phyloP scores from a whole-genome alignment of 441 rosid species.

The Aleurites moluccanus region DNA sequence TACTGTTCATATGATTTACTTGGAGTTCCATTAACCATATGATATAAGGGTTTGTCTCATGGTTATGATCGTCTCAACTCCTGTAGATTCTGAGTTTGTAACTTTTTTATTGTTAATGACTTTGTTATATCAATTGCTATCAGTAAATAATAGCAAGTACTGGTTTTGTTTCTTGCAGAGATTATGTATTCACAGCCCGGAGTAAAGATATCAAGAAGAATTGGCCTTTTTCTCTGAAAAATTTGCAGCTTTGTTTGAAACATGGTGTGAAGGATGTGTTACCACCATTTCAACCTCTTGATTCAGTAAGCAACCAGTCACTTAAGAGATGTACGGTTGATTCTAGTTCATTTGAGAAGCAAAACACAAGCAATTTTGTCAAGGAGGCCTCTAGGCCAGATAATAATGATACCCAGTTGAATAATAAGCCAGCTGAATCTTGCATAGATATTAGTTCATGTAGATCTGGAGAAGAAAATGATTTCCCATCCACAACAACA shows the following conservation, averaged over 20 bases:
- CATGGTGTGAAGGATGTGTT: conserved; percentile 85
- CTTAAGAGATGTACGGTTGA: conserved; percentile 38
- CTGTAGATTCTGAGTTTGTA: background rate
- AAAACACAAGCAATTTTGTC: conserved; percentile 27
- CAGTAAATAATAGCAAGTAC: conserved; percentile 1
- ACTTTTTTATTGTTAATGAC: background rate
- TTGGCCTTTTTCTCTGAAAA: conserved; percentile 91
- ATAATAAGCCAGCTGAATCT: conserved; percentile 31
- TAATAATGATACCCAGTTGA: conserved; percentile 31
- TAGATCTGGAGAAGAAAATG: conserved; percentile 57
- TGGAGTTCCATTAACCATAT: background rate
- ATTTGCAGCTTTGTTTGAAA: conserved; percentile 70
- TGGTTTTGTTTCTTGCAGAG: conserved; percentile 51
- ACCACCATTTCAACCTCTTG: conserved; percentile 73
- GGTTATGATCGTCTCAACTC: conserved; percentile 3
- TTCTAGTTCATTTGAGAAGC: conserved; percentile 32
- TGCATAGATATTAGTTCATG: conserved; percentile 45
- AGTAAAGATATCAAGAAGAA: conserved; percentile 72
- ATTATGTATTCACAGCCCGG: conserved; percentile 74
- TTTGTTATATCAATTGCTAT: background rate
- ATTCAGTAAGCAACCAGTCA: conserved; percentile 45
- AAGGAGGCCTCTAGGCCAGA: conserved; percentile 31
- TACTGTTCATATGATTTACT: background rate
- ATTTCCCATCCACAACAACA: conserved; percentile 54
- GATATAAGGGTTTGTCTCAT: conserved; percentile 17